Evolutionary conservation across 495 filamentous ascomycete genomes (phyloP), one percentile per base, ranked within the genome.

Genomic region (Hypoxylon fragiforme): DNA sequence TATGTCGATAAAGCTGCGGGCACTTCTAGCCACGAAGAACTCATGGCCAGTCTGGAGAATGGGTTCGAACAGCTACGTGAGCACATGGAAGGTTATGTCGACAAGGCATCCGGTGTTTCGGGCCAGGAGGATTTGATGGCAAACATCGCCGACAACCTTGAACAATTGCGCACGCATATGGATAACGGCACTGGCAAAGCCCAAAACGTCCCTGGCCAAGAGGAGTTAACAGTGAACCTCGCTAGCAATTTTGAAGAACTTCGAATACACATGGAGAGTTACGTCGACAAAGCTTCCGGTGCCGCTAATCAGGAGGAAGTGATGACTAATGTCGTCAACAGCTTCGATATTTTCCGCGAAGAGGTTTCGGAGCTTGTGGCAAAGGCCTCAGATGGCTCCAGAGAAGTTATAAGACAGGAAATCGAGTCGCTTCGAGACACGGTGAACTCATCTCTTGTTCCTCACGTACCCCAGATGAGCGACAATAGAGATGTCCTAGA

Each of bases 31-130:
- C 90, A 87, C 0, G 88, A 90, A 62, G 85, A 92, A 58, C 79
- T 94, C 11, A 77, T 94, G 4, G 85, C 90, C 60, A 86, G 87
- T 2, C 80, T 92, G 44, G 91, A 89, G 64, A 88, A 91, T 65
- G 89, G 89, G 3, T 80, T 95, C 21, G 88, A 92, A 54, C 81
- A 80, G 39, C 78, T 96, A 3, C 82, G 87, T 7, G 76, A 76
- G 15, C 85, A 92, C 38, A 89, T 95, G 44, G 89, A 94, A 68
- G 74, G 69, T 14, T 92, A 91, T 57, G 86, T 90, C 21, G 84
- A 86, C 46, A 79, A 80, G 16, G 82, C 83, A 18, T 76, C 81
- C 24, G 86, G 87, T 56, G 77, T 81, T 1, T 77, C 87, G 0
- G 82, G 80, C 6, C 89, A 90, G 50, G 82, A 89, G 46, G 87